Conservation (phyloP, 2,329 filamentous ascomycete species). For the Sclerotinia borealis region DNA sequence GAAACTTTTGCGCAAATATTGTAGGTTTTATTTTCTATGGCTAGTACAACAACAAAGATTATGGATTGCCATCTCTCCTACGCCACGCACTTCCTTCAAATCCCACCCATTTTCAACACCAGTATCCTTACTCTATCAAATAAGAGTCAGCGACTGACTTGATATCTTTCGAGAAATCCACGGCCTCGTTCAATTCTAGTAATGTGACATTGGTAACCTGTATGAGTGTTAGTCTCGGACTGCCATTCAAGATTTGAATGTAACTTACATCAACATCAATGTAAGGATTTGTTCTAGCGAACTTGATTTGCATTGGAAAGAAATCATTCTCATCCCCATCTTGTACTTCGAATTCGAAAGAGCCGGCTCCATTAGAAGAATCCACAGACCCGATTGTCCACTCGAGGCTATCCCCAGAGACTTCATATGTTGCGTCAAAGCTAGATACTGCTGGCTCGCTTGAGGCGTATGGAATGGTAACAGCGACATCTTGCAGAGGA, state of each 20-base stretch:
- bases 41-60: conserved; percentile 15
- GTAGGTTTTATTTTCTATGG: conserved; percentile 17
- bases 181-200: conserved; percentile 69
- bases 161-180: conserved; percentile 77
- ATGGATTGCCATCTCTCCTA: conserved; percentile 15
- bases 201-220: conserved; percentile 65
- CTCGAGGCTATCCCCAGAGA: conserved; percentile 85
- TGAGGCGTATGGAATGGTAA: conserved; percentile 79
- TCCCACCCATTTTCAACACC: conserved; percentile 21
- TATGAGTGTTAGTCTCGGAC: conserved; percentile 26
- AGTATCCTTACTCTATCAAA: conserved; percentile 57
- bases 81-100: conserved; percentile 25
- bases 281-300: conserved; percentile 79
- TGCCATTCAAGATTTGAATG: neutral
- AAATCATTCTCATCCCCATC: conserved; percentile 87
- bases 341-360: conserved; percentile 92
- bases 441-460: conserved; percentile 84
- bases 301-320: conserved; percentile 93
- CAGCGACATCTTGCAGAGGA: conserved; percentile 72
- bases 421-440: conserved; percentile 91
- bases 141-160: conserved; percentile 72
- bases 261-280: conserved; percentile 83
- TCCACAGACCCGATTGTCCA: conserved; percentile 89
- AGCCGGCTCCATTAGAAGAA: conserved; percentile 73
- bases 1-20: neutral